phyloP scores from a whole-genome alignment of 2,329 filamentous ascomycete genomes.

The Emergomyces pasteurianus region DNA sequence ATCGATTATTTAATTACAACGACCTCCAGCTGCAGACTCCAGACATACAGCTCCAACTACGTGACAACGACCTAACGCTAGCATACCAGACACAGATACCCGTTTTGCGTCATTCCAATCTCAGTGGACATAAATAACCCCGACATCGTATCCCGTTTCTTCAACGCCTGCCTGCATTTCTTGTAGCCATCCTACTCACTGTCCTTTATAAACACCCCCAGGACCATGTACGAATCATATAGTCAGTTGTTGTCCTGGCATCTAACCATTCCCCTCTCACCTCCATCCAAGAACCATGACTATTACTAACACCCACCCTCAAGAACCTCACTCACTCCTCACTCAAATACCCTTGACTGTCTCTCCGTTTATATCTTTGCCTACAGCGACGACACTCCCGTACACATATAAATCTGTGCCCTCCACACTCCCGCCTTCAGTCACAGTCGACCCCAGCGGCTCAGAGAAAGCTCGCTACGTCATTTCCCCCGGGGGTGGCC shows the following conservation, averaged over 20 bases:
- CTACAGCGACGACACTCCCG: slow-evolving; percentile 77
- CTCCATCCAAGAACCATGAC: slow-evolving; percentile 1
- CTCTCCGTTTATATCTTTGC: slow-evolving; percentile 85
- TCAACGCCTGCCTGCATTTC: background rate
- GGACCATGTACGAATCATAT: slow-evolving; percentile 34
- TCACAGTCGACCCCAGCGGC: slow-evolving; percentile 41
- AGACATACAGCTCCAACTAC: background rate
- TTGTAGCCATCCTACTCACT: no score
- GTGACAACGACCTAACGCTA: background rate
- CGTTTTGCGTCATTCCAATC: background rate
- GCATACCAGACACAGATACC: background rate
- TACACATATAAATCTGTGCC: slow-evolving; percentile 92
- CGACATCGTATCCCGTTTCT: background rate
- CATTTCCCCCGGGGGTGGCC: slow-evolving; percentile 61
- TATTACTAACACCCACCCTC: background rate
- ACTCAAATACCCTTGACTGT: slow-evolving; percentile 89
- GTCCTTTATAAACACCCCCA: background rate
- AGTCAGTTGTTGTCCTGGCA: slow-evolving; percentile 20
- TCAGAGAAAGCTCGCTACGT: slow-evolving; percentile 55
- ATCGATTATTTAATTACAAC: no score
- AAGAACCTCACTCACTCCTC: slow-evolving; percentile 72
- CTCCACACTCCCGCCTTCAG: slow-evolving; percentile 67
- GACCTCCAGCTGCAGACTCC: background rate
- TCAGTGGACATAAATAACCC: background rate
- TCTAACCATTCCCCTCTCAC: background rate